Base-by-base conservation (phyloP, 352 stramenopile genomes). In the Globisporangium lucens region DNA sequence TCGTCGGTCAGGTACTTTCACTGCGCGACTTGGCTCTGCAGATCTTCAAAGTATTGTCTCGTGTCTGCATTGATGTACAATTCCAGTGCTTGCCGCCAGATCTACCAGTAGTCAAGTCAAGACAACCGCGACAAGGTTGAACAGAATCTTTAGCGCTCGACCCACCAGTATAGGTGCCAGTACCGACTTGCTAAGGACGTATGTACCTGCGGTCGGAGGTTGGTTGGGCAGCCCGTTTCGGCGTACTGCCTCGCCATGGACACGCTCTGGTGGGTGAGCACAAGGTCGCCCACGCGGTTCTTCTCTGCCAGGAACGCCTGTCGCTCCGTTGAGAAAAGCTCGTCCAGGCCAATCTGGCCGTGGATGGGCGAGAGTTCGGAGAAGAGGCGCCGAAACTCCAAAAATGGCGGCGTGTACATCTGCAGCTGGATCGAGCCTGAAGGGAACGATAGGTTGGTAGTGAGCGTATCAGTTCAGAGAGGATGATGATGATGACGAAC, bases 171-270 rank as follows among this genome's bases (percentile, higher is more conserved):
- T 1, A 2, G 7, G 12, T 57, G 49, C 3, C 17, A 20, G 17
- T 6, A 56, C 51, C 17, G 24, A 2, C 24, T 13, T 22, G 4
- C 30, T 33, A 33, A 33, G 30, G 35, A 59, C 9, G 43, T 27
- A 62, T 62, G 41, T 75, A 89, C 82, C 56, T 79, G 70, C 12
- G 82, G 74, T 13, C 85, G 79, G 3, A 94, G 68, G 60, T 72
- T 85, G 27, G 76, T 63, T 20, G 83, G 83, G 36, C 82, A 92
- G 9, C 82, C 85, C 3, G 85, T 92, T 75, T 92, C 92, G 59
- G 82, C 84, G 68, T 84, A 94, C 61, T 94, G 85, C 17, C 85
- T 63, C 46, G 85, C 85, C 75, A 91, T 94, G 15, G 81, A 83
- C 22, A 85, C 70, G 62, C 81, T 92, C 59, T 85, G 76, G 43